Evolutionary conservation across 306 rosid genomes (phyloP).

Genomic region (Prinsepia uniflora): DNA sequence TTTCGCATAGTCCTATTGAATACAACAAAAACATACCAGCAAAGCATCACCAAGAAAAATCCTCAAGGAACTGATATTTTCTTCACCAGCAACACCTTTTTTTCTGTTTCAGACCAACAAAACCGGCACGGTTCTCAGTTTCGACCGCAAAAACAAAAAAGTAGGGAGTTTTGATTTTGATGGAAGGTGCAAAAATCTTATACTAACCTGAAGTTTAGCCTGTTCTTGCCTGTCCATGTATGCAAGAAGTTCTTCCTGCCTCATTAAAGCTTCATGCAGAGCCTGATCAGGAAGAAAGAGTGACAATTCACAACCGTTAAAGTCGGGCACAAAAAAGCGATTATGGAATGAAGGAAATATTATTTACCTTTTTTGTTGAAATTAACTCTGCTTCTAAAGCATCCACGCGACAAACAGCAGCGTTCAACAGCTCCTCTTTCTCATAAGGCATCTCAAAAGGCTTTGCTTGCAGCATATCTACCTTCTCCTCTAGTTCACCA

Average conservation of each 20-base stretch:
- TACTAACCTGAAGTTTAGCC: conserved; percentile 47
- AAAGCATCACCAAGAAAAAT: conserved; percentile 7
- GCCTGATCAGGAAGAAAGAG: conserved; percentile 44
- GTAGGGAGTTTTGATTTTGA: conserved; percentile 1
- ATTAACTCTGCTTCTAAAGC: conserved; percentile 89
- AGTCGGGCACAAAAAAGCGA: background rate
- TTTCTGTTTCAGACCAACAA: conserved; percentile 41
- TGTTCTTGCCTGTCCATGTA: conserved; percentile 65
- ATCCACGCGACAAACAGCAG: conserved; percentile 84
- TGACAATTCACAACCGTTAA: background rate
- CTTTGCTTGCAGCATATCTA: conserved; percentile 58
- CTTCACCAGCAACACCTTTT: conserved; percentile 56
- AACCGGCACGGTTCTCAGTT: conserved; percentile 19
- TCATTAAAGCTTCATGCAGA: conserved; percentile 72
- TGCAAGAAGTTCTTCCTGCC: conserved; percentile 86
- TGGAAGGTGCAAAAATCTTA: background rate
- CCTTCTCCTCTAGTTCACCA: conserved; percentile 69
- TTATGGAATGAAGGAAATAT: conserved; percentile 9
- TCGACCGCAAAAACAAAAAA: conserved; percentile 8
- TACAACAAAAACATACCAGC: conserved; percentile 11
- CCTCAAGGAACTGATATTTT: conserved; percentile 33
- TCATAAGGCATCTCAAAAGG: conserved; percentile 78
- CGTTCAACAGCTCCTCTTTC: conserved; percentile 82
- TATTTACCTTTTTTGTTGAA: conserved; percentile 65
- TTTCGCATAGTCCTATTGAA: background rate